Conservation (phyloP, 805 yeast species). For the Candida odintsovae region DNA sequence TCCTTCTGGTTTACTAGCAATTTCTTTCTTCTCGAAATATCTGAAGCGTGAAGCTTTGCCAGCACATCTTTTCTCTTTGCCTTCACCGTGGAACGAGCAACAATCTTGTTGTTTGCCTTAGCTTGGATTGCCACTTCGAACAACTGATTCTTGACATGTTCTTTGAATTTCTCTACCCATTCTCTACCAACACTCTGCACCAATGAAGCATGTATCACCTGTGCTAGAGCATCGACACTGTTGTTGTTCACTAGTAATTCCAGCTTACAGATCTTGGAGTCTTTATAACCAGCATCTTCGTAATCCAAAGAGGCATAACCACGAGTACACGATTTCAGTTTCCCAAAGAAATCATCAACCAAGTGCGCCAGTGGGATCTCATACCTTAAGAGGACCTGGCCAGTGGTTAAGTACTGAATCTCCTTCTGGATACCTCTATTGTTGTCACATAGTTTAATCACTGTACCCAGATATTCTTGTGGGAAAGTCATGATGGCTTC, state of each 20-base stretch:
- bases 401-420: constrained; percentile 66
- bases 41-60: constrained; percentile 90
- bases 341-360: constrained; percentile 94
- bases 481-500: constrained; percentile 90
- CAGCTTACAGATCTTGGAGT: constrained; percentile 77
- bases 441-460: constrained; percentile 78
- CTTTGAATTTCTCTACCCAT: constrained; percentile 78
- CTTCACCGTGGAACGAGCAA: constrained; percentile 90
- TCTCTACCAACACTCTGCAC: constrained; percentile 68
- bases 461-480: constrained; percentile 79
- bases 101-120: constrained; percentile 65
- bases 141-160: constrained; percentile 72
- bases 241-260: constrained; percentile 86
- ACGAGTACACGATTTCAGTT: constrained; percentile 78
- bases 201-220: constrained; percentile 80
- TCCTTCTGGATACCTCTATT: constrained; percentile 82
- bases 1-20: constrained; percentile 84
- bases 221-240: constrained; percentile 88
- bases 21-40: constrained; percentile 84
- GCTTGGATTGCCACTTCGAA: constrained; percentile 95
- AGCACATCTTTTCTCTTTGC: constrained; percentile 95
- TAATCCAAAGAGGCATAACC: constrained; percentile 95
- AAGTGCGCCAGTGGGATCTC: constrained; percentile 81
- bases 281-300: constrained; percentile 84
- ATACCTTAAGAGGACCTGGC: constrained; percentile 77